A percentile compares a stretch with the other conserved stretches of the same genome.
Evolutionary conservation across 495 filamentous ascomycete genomes (phyloP).

Genomic region (Penicillium roqueforti): DNA sequence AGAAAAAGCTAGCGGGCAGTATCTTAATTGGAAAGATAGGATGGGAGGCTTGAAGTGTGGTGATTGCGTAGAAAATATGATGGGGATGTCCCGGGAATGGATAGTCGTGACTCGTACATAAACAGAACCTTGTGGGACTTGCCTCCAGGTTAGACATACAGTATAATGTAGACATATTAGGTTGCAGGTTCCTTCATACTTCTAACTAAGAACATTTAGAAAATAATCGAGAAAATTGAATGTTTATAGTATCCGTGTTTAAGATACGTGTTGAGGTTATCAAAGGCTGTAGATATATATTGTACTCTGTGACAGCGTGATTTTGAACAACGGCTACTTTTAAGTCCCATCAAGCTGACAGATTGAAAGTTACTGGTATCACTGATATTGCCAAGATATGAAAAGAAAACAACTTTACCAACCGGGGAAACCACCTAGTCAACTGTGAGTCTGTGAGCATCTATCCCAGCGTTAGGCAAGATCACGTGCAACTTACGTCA

Average conservation of each 20-base stretch:
- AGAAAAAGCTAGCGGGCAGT: too few species aligned
- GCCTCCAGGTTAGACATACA: too few species aligned
- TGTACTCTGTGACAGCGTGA: neutral
- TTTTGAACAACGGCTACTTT: neutral
- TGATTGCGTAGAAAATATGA: neutral
- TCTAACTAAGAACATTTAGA: too few species aligned
- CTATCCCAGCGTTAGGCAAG: neutral
- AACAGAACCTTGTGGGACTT: too few species aligned
- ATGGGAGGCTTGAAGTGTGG: neutral
- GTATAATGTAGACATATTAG: too few species aligned
- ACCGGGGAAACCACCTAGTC: neutral
- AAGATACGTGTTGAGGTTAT: too few species aligned
- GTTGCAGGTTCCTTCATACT: too few species aligned
- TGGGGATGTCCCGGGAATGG: neutral
- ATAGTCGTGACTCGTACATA: too few species aligned
- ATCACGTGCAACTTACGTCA: slow-evolving; percentile 9
- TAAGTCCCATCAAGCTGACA: neutral
- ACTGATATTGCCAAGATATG: neutral
- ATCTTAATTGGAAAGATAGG: neutral
- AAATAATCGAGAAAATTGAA: neutral
- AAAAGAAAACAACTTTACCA: neutral
- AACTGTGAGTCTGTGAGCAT: neutral
- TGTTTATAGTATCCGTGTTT: neutral
- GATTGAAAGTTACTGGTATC: neutral
- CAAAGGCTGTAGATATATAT: neutral